Conservation (phyloP, 2,329 filamentous ascomycete genomes). For the Hypoxylon sp. region DNA sequence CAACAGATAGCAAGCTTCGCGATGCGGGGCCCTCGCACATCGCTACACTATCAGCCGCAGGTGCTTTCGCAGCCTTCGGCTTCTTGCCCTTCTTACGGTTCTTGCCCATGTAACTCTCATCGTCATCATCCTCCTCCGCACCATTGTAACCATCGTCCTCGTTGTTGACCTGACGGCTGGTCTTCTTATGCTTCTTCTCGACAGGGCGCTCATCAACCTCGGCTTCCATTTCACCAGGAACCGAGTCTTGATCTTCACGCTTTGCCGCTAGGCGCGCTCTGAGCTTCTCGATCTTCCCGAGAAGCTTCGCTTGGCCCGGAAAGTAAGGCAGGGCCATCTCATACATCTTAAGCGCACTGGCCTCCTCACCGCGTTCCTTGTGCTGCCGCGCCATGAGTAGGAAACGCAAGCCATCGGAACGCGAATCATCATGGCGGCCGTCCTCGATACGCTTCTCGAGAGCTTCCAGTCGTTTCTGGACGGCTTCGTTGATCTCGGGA, state of each 20-base stretch:
- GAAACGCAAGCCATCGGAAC: slow-evolving; percentile 85
- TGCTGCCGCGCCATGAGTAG: slow-evolving; percentile 93
- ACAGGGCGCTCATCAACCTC: slow-evolving; percentile 20
- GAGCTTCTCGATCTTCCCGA: slow-evolving; percentile 76
- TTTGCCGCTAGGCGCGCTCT: slow-evolving; percentile 63
- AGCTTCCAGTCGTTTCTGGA: slow-evolving; percentile 84
- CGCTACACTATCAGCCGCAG: neutral
- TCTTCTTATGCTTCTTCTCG: slow-evolving; percentile 50
- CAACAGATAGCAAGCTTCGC: slow-evolving; percentile 73
- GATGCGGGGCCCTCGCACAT: slow-evolving; percentile 57
- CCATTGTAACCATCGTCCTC: slow-evolving; percentile 58
- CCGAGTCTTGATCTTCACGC: slow-evolving; percentile 30
- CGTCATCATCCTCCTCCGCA: slow-evolving; percentile 57
- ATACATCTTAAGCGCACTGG: slow-evolving; percentile 85
- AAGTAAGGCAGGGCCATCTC: slow-evolving; percentile 87
- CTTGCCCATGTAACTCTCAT: slow-evolving; percentile 51
- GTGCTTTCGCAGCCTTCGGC: slow-evolving; percentile 35
- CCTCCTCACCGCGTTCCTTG: slow-evolving; percentile 84
- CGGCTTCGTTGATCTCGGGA: slow-evolving; percentile 77
- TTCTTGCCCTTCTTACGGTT: slow-evolving; percentile 46
- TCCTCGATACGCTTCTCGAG: slow-evolving; percentile 88
- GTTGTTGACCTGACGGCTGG: slow-evolving; percentile 55
- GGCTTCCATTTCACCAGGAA: slow-evolving; percentile 26
- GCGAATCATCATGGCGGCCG: slow-evolving; percentile 74
- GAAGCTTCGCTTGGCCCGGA: slow-evolving; percentile 82